Conservation (phyloP, 2,329 filamentous ascomycete species). For the Trematosphaeria pertusa region DNA sequence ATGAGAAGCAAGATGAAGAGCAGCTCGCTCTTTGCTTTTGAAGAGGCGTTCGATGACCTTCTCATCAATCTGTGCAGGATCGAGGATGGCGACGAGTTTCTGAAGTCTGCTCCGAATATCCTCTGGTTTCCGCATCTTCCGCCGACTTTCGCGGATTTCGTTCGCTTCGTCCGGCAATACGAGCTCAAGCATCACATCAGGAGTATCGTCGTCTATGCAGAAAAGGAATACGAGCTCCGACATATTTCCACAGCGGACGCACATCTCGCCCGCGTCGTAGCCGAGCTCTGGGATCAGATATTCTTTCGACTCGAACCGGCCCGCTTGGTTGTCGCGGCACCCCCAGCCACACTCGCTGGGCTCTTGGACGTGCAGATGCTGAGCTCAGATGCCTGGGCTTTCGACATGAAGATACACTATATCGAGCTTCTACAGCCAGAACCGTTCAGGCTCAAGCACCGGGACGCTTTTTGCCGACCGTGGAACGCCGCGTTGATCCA, state of each 20-base stretch:
- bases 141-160: constrained; percentile 27
- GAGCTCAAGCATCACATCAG: constrained; percentile 49
- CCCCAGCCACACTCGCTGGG: constrained; percentile 67
- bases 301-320: constrained; percentile 38
- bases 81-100: constrained; percentile 38
- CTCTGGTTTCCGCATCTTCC: constrained; percentile 44
- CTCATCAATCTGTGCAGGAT: constrained; percentile 42
- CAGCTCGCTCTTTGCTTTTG: constrained; percentile 34
- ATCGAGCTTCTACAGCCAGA: constrained; percentile 53
- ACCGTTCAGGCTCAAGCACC: constrained; percentile 12
- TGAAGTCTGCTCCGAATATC: constrained; percentile 30
- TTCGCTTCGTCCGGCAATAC: constrained; percentile 25
- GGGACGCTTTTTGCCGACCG: constrained; percentile 19
- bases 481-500: constrained; percentile 57
- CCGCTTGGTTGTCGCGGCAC: constrained; percentile 55
- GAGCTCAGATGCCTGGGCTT: constrained; percentile 67
- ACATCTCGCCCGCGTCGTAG: constrained; percentile 59
- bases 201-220: constrained; percentile 56
- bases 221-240: constrained; percentile 47
- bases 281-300: constrained; percentile 38
- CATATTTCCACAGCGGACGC: constrained; percentile 35
- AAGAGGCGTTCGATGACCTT: constrained; percentile 39
- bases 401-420: constrained; percentile 68
- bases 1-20: constrained; percentile 44
- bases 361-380: constrained; percentile 66